Evolutionary conservation across 768 basidiomycete species (phyloP).

Genomic region (Lactarius indigo): DNA sequence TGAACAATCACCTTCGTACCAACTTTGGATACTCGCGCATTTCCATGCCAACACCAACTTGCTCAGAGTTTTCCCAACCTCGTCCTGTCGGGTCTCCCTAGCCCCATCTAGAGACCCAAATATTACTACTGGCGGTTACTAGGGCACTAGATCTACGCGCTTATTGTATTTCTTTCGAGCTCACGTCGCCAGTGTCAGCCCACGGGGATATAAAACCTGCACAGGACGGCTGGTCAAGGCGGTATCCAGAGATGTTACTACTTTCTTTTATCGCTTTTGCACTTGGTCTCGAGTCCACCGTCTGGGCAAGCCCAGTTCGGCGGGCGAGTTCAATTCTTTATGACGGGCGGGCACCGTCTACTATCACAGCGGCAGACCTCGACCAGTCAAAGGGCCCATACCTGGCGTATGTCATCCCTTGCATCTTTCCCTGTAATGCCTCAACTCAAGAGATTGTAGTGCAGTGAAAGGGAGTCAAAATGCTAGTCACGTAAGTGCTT

Average conservation of each 20-base stretch:
- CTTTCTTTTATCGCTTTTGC: background rate
- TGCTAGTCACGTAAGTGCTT: slow-evolving; percentile 46
- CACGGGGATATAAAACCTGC: background rate
- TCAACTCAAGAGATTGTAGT: slow-evolving; percentile 31
- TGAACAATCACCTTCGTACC: background rate
- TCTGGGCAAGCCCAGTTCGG: slow-evolving; percentile 36
- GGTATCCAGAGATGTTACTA: background rate
- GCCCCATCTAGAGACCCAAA: background rate
- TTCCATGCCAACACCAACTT: background rate
- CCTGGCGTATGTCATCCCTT: slow-evolving; percentile 43
- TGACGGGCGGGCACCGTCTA: slow-evolving; percentile 49
- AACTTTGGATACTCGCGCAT: background rate
- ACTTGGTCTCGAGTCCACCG: slow-evolving; percentile 8
- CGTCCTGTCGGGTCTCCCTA: background rate
- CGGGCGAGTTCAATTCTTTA: slow-evolving; percentile 31
- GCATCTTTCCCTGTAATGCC: background rate
- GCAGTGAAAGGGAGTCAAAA: slow-evolving; percentile 52
- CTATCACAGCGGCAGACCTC: slow-evolving; percentile 41
- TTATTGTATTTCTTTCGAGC: background rate
- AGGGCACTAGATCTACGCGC: background rate
- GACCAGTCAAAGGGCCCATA: slow-evolving; percentile 49
- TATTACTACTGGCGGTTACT: background rate
- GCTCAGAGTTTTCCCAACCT: background rate
- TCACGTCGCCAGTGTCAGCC: too few species aligned
- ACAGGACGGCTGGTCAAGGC: background rate